A percentile compares a stretch with the other conserved stretches of the same genome.
Conservation (phyloP, 148 eudicot genomes). For the Chenopodium album region DNA sequence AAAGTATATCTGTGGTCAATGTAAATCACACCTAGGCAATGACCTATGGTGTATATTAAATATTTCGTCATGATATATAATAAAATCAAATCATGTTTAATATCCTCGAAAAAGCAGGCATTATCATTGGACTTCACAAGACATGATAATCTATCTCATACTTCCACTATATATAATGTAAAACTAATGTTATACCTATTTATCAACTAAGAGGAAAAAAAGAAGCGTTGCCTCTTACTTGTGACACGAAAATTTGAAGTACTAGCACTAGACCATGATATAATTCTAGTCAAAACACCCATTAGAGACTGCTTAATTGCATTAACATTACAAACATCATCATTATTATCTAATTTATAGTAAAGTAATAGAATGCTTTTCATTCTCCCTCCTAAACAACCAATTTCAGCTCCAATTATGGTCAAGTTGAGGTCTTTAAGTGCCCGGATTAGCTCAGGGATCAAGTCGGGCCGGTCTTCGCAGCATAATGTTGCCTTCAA, state of each 20-base stretch:
- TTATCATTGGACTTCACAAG: neutral
- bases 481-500: conserved; percentile 56
- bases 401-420: conserved; percentile 55
- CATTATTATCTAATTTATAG: conserved; percentile 16
- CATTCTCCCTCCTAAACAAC: conserved; percentile 75
- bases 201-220: conserved; percentile 28
- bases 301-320: conserved; percentile 51
- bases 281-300: conserved; percentile 52
- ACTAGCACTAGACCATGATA: conserved; percentile 38
- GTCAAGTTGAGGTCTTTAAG: conserved; percentile 50
- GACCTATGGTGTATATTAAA: too few relatives aligned
- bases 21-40: too few relatives aligned
- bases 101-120: neutral
- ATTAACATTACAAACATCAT: conserved; percentile 16
- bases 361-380: conserved; percentile 49
- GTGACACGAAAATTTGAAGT: conserved; percentile 48
- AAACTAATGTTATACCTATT: neutral
- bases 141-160: neutral
- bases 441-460: conserved; percentile 56
- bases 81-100: too few relatives aligned
- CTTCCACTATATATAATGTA: neutral
- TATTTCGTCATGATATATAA: too few relatives aligned
- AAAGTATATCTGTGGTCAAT: too few relatives aligned
- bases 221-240: conserved; percentile 91
- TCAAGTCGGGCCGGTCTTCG: conserved; percentile 65